A percentile compares a stretch with the other conserved stretches of the same genome.
Conservation (phyloP, 225 moss, liverwort and hornwort species). For the Pseudoscleropodium purum region DNA sequence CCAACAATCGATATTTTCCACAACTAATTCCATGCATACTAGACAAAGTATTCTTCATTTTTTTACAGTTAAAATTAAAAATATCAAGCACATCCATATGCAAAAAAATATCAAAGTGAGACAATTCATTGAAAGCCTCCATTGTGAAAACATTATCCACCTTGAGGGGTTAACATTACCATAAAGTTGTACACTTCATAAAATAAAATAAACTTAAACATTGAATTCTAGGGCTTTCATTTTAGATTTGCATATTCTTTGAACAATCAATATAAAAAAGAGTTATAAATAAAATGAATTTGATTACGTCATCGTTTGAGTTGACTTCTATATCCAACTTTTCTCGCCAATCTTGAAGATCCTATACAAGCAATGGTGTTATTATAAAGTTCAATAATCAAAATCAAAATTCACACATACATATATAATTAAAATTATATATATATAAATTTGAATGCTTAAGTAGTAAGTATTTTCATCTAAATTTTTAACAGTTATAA, state of each 20-base stretch:
- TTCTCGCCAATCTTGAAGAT: slow-evolving; percentile 63
- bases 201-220: background rate
- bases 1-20: too few species aligned
- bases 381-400: too few species aligned
- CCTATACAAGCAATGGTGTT: slow-evolving; percentile 1
- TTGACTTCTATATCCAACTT: slow-evolving; percentile 61
- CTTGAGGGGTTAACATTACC: background rate
- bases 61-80: too few species aligned
- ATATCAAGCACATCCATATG: too few species aligned
- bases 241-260: background rate
- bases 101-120: too few species aligned
- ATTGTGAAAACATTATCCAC: too few species aligned
- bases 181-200: too few species aligned
- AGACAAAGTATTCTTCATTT: too few species aligned
- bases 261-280: background rate
- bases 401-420: background rate
- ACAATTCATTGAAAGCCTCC: too few species aligned
- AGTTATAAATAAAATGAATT: too few species aligned
- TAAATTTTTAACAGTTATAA: background rate
- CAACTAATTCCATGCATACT: too few species aligned
- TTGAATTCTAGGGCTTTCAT: fast-evolving
- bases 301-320: slow-evolving; percentile 29
- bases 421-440: too few species aligned
- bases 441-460: background rate
- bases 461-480: background rate